Conservation (phyloP, 2,329 filamentous ascomycete genomes). For the Fusarium chlamydosporum region DNA sequence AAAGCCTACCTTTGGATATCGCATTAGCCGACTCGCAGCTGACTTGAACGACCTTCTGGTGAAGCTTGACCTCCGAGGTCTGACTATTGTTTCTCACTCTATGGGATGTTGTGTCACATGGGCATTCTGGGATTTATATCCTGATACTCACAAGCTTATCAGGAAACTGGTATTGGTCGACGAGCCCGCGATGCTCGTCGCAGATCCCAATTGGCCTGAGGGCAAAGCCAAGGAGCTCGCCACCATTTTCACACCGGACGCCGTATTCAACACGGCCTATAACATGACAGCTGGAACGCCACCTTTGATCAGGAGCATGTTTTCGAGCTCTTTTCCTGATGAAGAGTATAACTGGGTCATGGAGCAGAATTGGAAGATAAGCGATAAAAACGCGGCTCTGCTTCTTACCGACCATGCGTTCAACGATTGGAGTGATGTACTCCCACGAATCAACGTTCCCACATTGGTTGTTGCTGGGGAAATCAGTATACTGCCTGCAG, state of each 20-base stretch:
- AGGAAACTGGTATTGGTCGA: conserved; percentile 4
- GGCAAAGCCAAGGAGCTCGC: neutral
- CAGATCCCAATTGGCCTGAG: conserved; percentile 8
- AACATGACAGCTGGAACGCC: neutral
- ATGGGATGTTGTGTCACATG: conserved; percentile 11
- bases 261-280: neutral
- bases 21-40: neutral
- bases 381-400: neutral
- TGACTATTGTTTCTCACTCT: conserved; percentile 4
- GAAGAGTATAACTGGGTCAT: neutral
- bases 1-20: conserved; percentile 3
- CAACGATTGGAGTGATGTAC: conserved; percentile 1
- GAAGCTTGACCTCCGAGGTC: neutral
- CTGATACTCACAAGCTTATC: neutral
- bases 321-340: neutral
- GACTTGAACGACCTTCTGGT: conserved; percentile 1
- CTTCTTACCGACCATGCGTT: conserved; percentile 1
- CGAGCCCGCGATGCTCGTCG: neutral
- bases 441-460: neutral
- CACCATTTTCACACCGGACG: neutral
- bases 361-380: conserved; percentile 5
- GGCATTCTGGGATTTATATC: conserved; percentile 12
- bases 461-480: neutral
- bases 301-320: conserved; percentile 1
- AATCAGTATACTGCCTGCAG: neutral